Base-by-base conservation (phyloP, 2,329 filamentous ascomycete genomes). In the Alternaria metachromatica region DNA sequence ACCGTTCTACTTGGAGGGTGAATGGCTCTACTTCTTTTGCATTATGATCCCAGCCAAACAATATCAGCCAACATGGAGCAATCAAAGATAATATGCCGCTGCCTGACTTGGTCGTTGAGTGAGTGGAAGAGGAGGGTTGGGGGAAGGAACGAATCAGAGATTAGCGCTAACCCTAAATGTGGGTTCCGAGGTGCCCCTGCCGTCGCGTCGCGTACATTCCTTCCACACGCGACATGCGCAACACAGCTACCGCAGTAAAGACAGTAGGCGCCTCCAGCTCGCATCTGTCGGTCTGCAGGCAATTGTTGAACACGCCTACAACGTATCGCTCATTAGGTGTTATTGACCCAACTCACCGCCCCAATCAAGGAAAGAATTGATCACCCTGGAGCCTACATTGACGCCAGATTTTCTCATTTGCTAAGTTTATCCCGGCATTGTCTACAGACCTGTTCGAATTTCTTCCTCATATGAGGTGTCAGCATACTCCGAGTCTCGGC, bases 91-190 rank as follows among this genome's bases (percentile, higher is more conserved):
- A 0, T 11, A 9, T 15, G 30, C 30, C 28, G 23, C 12, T 53
- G 49, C 49, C 20, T 30, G 20, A 25, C 30, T 21, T 41, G 49
- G n/a, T 55, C 12, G 21, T 44, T 33, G 33, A 25, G 3, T 8
- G 21, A 1, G 25, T 25, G n/a, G 41, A 55, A 20, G 37, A 23
- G 53, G 26, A 37, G 23, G 33, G 21, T 55, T 55, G 10, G 18
- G 23, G 25, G 21, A 55, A 41, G 49, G 8, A 15, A 37, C 49
- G 13, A 53, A 51, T 51, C 26, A 51, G 28, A 13, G 21, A 18
- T 28, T 11, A 51, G 49, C 49, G 21, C 49, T 37, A 51, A 53
- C 28, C 30, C 18, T 13, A 53, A 37, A 4, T 53, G 20, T 37
- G 51, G 51, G 51, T 44, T 15, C 37, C 37, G 37, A 18, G 37